A percentile compares a stretch with the other conserved stretches of the same genome.
Conservation (phyloP, 345 rosid genomes). For the Ceriops zippeliana region DNA sequence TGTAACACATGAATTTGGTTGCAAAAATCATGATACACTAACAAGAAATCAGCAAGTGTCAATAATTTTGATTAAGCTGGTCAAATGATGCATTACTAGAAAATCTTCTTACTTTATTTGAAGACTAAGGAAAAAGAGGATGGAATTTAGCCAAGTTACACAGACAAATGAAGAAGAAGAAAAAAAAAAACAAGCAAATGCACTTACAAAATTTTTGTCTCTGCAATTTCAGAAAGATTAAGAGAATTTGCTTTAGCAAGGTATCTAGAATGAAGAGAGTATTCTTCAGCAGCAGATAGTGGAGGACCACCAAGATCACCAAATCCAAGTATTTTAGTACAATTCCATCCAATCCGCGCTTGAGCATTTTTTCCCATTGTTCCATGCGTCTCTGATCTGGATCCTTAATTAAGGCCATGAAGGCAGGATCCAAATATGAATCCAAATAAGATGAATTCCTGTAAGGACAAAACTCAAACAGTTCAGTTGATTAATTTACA, state of each 20-base stretch:
- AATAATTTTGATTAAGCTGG: no score
- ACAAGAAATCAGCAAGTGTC: no score
- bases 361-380: slow-evolving; percentile 95
- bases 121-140: not conserved
- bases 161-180: not conserved
- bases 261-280: slow-evolving; percentile 91
- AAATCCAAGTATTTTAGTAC: slow-evolving; percentile 85
- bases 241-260: slow-evolving; percentile 92
- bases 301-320: slow-evolving; percentile 84
- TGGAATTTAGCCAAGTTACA: not conserved
- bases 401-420: slow-evolving; percentile 93
- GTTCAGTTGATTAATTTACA: slow-evolving; percentile 5
- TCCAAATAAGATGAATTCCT: slow-evolving; percentile 82
- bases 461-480: slow-evolving; percentile 26
- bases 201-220: slow-evolving; percentile 94
- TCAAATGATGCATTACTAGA: no score
- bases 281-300: slow-evolving; percentile 86
- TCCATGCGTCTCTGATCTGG: slow-evolving; percentile 91
- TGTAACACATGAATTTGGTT: no score
- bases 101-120: not conserved
- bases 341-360: slow-evolving; percentile 74
- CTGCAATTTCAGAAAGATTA: slow-evolving; percentile 93
- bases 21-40: no score
- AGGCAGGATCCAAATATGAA: slow-evolving; percentile 92
- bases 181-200: slow-evolving; percentile 6